Base-by-base conservation (phyloP, 2,329 filamentous ascomycete genomes). In the Clonostachys sp. region DNA sequence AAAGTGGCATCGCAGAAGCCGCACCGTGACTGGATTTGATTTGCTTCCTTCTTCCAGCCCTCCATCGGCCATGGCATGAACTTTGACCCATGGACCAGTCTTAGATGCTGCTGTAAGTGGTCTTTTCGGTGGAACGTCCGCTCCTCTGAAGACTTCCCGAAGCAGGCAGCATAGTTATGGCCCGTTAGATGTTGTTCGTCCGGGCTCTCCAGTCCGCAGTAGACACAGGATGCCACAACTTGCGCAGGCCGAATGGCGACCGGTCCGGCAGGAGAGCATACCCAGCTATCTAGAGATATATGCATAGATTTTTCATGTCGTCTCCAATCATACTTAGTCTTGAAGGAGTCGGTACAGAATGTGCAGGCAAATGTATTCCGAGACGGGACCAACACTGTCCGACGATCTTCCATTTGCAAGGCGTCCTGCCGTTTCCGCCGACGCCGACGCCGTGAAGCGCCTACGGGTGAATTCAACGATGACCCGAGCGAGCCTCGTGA, bases 221-320 rank as follows among this genome's bases (percentile, higher is more conserved):
- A 69, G 8, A 67, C 60, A 44, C 67, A 70, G 24, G 53, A 48
- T 9, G 49, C 49, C 14, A 66, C 61, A 34, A 17, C 70, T 6
- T 69, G 69, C 5, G 70, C 62, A 12, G 70, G 64, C 20, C 73
- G 65, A 5, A 71, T 59, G 2, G 71, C 66, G 1, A 47, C 55
- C 5, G 58, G 52, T 51, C 63, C 62, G 3, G 47, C 16, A 0
- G 63, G 66, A 7, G 58, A 60, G 40, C 62, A 77, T 53, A 63
- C 68, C 75, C 60, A 78, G 42, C 52, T 62, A 60, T 63, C 67
- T 1, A 71, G 71, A 41, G 64, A 73, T 54, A 61, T 66, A 58
- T 60, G 75, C 53, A 65, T 65, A 52, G 66, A 63, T 36, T 66
- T 69, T 52, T 79, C 75, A 51, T 79, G 75, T 30, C 75, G 63